These are phyloP conservation scores for Kwoniella sp. DNA, from an alignment of 768 basidiomycete species.

Conservation along the genomic window DNA sequence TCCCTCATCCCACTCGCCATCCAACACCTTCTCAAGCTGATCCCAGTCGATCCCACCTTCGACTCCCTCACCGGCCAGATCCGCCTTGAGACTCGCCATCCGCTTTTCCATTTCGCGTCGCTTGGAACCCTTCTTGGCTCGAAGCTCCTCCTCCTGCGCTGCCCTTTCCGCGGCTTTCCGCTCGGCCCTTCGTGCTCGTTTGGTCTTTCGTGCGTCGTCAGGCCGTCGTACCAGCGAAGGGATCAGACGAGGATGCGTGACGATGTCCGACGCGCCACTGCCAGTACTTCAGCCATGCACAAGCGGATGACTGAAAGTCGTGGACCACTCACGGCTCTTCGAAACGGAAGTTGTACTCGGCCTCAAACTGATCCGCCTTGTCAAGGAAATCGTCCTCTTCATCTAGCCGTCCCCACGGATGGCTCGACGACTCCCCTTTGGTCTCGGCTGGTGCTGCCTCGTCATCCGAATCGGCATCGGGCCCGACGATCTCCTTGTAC, in stretches of 20 bases:
- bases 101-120: conserved; percentile 58
- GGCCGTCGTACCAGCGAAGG: conserved; percentile 53
- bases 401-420: conserved; percentile 50
- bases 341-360: conserved; percentile 95
- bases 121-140: conserved; percentile 68
- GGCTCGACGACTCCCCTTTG: conserved; percentile 40
- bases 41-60: conserved; percentile 36
- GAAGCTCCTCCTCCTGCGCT: conserved; percentile 61
- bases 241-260: conserved; percentile 69
- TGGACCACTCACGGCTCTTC: conserved; percentile 75
- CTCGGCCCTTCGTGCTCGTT: conserved; percentile 69
- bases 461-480: conserved; percentile 8
- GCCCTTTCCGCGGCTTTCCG: conserved; percentile 56
- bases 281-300: not conserved
- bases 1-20: conserved; percentile 87
- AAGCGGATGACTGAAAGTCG: not conserved
- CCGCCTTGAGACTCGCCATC: conserved; percentile 77
- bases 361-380: conserved; percentile 84
- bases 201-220: conserved; percentile 77
- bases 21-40: conserved; percentile 70
- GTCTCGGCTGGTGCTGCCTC: conserved; percentile 34
- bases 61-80: conserved; percentile 56
- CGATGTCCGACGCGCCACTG: conserved; percentile 64
- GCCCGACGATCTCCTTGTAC: conserved; percentile 67
- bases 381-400: conserved; percentile 75